Conservation (phyloP, 306 rosid genomes). For the Macrotyloma uniflorum region DNA sequence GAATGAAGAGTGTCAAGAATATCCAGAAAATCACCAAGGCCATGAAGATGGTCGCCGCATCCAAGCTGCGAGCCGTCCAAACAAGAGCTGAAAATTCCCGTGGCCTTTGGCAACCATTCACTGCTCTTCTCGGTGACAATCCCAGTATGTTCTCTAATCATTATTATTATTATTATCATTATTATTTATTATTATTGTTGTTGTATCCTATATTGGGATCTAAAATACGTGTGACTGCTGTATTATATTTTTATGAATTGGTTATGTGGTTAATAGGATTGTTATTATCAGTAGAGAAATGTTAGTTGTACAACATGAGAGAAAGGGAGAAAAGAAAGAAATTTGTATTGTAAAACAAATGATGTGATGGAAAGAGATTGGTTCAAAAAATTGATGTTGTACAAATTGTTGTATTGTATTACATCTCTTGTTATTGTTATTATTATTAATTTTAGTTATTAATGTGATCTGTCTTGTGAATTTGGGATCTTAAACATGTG, state of each 20-base stretch:
- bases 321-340: not conserved
- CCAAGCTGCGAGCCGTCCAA: conserved; percentile 91
- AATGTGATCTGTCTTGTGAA: not conserved
- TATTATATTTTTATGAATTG: conserved; percentile 21
- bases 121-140: conserved; percentile 91
- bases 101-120: conserved; percentile 97
- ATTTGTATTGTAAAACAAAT: not conserved
- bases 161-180: not conserved
- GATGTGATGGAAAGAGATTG: not conserved
- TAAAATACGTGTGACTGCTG: not conserved
- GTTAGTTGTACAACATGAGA: not conserved
- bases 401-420: not conserved
- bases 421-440: not conserved
- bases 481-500: not conserved
- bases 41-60: conserved; percentile 99
- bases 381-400: not conserved
- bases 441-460: not conserved
- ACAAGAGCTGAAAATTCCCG: conserved; percentile 87
- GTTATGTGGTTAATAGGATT: not conserved
- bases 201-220: not conserved
- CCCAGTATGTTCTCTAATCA: conserved; percentile 57
- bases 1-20: conserved; percentile 98
- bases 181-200: not conserved
- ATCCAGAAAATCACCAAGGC: conserved; percentile 99
- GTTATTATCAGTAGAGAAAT: not conserved